phyloP scores from a whole-genome alignment of 1,284 basidiomycete genomes.

The Wolfiporia cocos region DNA sequence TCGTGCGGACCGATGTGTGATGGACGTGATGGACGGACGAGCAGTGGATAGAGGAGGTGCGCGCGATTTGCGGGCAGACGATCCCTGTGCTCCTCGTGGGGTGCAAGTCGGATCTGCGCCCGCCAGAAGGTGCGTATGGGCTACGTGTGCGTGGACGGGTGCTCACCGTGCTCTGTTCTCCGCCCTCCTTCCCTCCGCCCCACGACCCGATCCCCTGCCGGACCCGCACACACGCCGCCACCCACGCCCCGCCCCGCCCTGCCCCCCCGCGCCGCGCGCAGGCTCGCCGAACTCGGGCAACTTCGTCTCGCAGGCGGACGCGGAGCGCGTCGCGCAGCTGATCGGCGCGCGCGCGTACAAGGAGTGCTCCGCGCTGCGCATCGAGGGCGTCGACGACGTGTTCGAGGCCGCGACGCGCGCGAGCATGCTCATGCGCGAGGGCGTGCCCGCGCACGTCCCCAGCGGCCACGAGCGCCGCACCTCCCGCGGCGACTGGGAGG shows the following conservation, averaged over 20 bases:
- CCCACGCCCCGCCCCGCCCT: too few species aligned
- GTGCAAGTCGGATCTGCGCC: conserved; percentile 82
- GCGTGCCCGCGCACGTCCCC: conserved; percentile 45
- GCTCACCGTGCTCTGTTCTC: too few species aligned
- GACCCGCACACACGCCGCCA: too few species aligned
- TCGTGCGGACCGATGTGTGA: not conserved
- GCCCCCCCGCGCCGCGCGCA: not conserved
- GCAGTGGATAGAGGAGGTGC: conserved; percentile 97
- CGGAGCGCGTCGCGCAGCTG: conserved; percentile 68
- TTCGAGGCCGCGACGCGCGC: conserved; percentile 93
- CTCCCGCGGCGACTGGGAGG: conserved; percentile 44
- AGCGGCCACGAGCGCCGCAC: conserved; percentile 18
- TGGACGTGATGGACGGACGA: not conserved
- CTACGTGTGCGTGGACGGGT: too few species aligned
- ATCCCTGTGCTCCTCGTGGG: conserved; percentile 84
- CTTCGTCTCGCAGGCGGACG: conserved; percentile 69
- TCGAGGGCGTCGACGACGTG: conserved; percentile 92
- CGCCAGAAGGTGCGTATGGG: conserved; percentile 14
- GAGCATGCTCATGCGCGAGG: conserved; percentile 90
- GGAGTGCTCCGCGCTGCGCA: conserved; percentile 88
- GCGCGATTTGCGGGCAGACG: conserved; percentile 81
- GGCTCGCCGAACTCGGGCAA: conserved; percentile 21
- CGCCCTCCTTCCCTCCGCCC: too few species aligned
- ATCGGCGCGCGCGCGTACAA: conserved; percentile 91
- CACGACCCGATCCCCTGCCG: too few species aligned